Evolutionary conservation across 176 grass and related monocot species (phyloP).

Genomic region (Eremochloa ophiuroides): DNA sequence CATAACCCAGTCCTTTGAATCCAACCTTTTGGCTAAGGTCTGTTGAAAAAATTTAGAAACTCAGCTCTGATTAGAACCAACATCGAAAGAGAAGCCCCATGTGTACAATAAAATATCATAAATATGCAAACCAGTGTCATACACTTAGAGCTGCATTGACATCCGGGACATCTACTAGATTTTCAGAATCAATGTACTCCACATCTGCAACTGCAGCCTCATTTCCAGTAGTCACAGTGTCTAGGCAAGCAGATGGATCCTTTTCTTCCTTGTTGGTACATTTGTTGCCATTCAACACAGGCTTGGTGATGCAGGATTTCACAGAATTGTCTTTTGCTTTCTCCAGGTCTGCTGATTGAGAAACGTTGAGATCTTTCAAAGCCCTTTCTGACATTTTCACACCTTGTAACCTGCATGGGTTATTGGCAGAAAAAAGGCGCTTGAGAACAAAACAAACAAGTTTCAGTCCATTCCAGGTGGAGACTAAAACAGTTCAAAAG

Average conservation of each 20-base stretch:
- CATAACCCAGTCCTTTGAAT: slow-evolving; percentile 89
- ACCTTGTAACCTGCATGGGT: neutral
- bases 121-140: slow-evolving; percentile 25
- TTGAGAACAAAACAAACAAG: slow-evolving; percentile 13
- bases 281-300: slow-evolving; percentile 35
- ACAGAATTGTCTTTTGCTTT: slow-evolving; percentile 28
- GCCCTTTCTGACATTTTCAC: slow-evolving; percentile 39
- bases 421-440: neutral
- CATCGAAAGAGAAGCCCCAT: neutral
- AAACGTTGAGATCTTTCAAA: slow-evolving; percentile 41
- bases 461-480: neutral
- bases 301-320: slow-evolving; percentile 26
- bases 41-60: slow-evolving; percentile 13
- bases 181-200: slow-evolving; percentile 61
- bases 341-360: slow-evolving; percentile 33
- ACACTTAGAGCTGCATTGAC: slow-evolving; percentile 42
- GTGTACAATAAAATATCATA: neutral
- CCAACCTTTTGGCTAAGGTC: slow-evolving; percentile 80
- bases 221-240: slow-evolving; percentile 26
- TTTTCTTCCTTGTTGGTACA: slow-evolving; percentile 44
- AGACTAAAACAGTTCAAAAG: neutral
- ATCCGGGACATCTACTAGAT: slow-evolving; percentile 51
- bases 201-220: slow-evolving; percentile 39
- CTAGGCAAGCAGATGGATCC: slow-evolving; percentile 4
- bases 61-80: neutral